Percentiles rank a stretch among this genome's conserved stretches.
phyloP scores from a whole-genome alignment of 225 moss, liverwort and hornwort genomes.

The Lunularia cruciata region DNA sequence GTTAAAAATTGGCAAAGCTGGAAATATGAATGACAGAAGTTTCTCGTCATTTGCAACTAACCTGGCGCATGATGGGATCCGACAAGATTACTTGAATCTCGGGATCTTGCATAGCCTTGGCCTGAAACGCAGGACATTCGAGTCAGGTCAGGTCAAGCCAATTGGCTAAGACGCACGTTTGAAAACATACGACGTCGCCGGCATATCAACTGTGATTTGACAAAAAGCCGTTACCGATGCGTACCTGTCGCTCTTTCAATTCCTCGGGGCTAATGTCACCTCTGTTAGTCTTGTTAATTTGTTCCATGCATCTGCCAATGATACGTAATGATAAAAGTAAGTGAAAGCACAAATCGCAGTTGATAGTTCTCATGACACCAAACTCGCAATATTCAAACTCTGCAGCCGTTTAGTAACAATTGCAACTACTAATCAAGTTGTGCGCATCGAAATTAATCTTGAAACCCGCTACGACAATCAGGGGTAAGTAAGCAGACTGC shows the following conservation, averaged over 20 bases:
- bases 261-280: constrained; percentile 98
- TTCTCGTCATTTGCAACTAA: constrained; percentile 19
- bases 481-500: too few relatives aligned
- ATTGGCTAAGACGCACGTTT: background rate
- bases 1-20: too few relatives aligned
- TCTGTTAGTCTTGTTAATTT: constrained; percentile 96
- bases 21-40: too few relatives aligned
- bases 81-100: constrained; percentile 92
- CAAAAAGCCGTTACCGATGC: background rate
- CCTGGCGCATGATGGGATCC: constrained; percentile 98
- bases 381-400: too few relatives aligned
- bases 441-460: too few relatives aligned
- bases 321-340: too few relatives aligned
- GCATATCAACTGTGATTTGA: too few relatives aligned
- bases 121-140: constrained; percentile 40
- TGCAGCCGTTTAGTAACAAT: too few relatives aligned
- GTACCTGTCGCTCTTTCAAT: constrained; percentile 95
- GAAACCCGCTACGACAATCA: too few relatives aligned
- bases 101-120: constrained; percentile 96
- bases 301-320: constrained; percentile 73
- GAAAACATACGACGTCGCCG: background rate
- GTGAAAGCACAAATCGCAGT: too few relatives aligned
- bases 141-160: background rate
- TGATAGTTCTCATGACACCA: too few relatives aligned
- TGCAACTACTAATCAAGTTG: too few relatives aligned